Percentiles rank a stretch among this genome's conserved stretches.
These are phyloP conservation scores for Colletotrichum ledebouriae DNA, from an alignment of 2,329 filamentous ascomycete species.

Conservation along the genomic window DNA sequence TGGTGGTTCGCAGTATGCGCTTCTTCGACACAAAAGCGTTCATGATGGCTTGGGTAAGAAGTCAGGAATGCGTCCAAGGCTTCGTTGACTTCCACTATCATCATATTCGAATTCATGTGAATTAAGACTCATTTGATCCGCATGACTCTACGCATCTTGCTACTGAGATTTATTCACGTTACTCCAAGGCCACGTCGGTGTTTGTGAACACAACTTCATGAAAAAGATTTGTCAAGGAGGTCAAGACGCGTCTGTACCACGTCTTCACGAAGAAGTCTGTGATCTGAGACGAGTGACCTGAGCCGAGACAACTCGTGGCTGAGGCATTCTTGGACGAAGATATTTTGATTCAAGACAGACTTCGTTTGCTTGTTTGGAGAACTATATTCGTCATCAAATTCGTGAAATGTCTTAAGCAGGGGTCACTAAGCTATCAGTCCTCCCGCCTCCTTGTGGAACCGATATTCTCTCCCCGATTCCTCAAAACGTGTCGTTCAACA, in stretches of 20 bases:
- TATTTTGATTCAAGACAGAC: not conserved
- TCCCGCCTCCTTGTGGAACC: not conserved
- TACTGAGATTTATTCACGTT: rapidly evolving
- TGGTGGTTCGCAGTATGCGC: constrained; percentile 8
- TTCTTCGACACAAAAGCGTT: constrained; percentile 30
- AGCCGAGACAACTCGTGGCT: constrained; percentile 16
- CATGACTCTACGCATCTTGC: not conserved
- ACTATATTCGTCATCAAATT: constrained; percentile 9
- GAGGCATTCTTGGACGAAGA: not conserved
- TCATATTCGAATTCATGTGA: constrained; percentile 33
- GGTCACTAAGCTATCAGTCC: not conserved
- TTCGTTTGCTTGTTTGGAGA: not conserved
- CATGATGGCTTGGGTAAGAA: constrained; percentile 23
- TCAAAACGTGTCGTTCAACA: not conserved
- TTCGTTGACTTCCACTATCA: constrained; percentile 3
- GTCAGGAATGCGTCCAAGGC: not conserved
- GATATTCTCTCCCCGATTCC: constrained; percentile 2
- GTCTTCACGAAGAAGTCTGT: not conserved
- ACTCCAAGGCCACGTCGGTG: too few relatives aligned
- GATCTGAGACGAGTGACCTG: not conserved
- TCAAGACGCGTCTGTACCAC: too few relatives aligned
- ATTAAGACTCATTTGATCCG: constrained; percentile 32
- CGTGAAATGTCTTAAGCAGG: not conserved
- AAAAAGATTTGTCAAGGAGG: too few relatives aligned
- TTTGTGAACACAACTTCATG: too few relatives aligned